Conservation (phyloP, 352 stramenopile genomes). For the Phytophthora hybrid region DNA sequence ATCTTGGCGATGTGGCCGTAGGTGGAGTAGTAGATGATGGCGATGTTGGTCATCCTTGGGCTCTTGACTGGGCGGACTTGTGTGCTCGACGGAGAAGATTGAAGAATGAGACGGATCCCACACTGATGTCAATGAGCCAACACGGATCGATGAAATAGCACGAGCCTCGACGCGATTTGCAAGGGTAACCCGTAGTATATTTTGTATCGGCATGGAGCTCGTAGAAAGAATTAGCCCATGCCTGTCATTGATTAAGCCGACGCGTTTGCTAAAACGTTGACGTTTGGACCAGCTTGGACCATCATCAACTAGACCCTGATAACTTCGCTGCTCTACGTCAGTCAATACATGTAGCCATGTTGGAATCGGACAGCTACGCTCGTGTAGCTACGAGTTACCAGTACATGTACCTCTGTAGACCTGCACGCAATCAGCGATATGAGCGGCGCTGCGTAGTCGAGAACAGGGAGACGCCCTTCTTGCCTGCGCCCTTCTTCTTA, state of each 20-base stretch:
- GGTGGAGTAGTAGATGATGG: slow-evolving; percentile 88
- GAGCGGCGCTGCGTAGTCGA: slow-evolving; percentile 78
- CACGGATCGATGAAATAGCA: slow-evolving; percentile 14
- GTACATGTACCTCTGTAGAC: neutral
- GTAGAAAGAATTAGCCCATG: slow-evolving; percentile 29
- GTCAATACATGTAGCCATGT: neutral
- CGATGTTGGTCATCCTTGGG: slow-evolving; percentile 68
- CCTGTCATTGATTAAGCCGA: slow-evolving; percentile 24
- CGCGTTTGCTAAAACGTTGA: slow-evolving; percentile 17
- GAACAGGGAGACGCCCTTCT: slow-evolving; percentile 81
- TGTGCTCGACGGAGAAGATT: slow-evolving; percentile 32
- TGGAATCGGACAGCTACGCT: no score
- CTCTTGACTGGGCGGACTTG: slow-evolving; percentile 16
- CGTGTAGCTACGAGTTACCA: no score
- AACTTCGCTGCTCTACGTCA: neutral
- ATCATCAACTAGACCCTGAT: neutral
- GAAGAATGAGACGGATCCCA: slow-evolving; percentile 28
- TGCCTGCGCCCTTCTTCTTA: slow-evolving; percentile 70
- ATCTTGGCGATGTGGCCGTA: slow-evolving; percentile 89
- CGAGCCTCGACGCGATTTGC: slow-evolving; percentile 10
- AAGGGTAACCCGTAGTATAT: neutral
- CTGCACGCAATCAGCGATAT: slow-evolving; percentile 53
- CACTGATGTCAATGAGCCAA: slow-evolving; percentile 15
- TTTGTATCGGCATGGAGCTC: neutral
- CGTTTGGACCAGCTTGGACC: neutral